Evolutionary conservation across 345 rosid species (phyloP), one percentile per base, ranked within the genome.

Genomic region (Melaleuca quinquenervia): DNA sequence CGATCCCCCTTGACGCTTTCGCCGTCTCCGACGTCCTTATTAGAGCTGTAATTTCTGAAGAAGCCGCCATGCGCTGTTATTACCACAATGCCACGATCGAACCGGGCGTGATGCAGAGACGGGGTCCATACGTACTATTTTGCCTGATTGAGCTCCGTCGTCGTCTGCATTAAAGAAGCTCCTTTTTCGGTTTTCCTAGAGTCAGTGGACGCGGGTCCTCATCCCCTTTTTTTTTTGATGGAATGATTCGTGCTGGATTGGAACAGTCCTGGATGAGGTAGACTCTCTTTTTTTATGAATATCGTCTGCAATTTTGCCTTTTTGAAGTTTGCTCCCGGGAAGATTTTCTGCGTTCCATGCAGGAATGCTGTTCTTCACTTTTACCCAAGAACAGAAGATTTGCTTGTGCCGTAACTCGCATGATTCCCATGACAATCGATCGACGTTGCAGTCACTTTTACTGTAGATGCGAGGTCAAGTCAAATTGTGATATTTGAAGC

Each of bases 161-260:
- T n/a, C n/a, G 70, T n/a, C 36, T n/a, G 0, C 0, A 32, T 13
- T 32, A 3, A n/a, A 13, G n/a, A n/a, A 58, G 70, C 70, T n/a
- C 18, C 11, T n/a, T 58, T 58, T 58, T 58, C 0, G 70, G 70
- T 6, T 51, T 51, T 51, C 52, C 52, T 14, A 51, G 52, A 51
- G 14, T 51, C 15, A 16, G 16, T 14, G 6, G 70, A n/a, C 32
- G 70, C n/a, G 18, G 70, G n/a, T 58, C 13, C 70, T 58, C n/a
- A 7, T n/a, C 70, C 18, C 13, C 48, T 8, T 41, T 20, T 8
- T 41, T 20, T 36, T 62, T 21, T 70, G 12, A 36, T 32, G 48
- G 45, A 32, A 10, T 36, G 6, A 70, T 32, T 32, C 24, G 45
- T 10, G 78, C 32, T 70, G 45, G 24, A 70, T 32, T 70, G 78